Evolutionary conservation across 2,329 filamentous ascomycete genomes (phyloP).

Genomic region (Fusarium albosuccineum): DNA sequence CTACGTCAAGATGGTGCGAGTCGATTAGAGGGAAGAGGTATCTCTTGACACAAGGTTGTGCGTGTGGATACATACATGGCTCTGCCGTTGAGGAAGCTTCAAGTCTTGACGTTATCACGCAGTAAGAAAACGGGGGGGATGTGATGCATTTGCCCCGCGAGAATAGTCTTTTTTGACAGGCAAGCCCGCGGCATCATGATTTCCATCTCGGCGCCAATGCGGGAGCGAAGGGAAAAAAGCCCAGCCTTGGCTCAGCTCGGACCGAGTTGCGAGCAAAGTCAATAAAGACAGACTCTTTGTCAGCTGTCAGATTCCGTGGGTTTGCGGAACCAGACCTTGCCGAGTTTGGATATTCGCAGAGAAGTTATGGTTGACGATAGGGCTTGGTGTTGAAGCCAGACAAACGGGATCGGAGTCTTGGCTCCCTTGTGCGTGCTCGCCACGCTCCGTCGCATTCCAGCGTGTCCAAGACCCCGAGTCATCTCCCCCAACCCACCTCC

Average conservation of each 20-base stretch:
- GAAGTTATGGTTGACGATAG: not conserved
- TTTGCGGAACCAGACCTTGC: not conserved
- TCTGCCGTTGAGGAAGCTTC: not conserved
- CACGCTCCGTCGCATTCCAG: constrained; percentile 39
- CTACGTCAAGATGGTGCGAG: constrained; percentile 17
- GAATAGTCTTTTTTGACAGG: constrained; percentile 16
- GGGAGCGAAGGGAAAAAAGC: not conserved
- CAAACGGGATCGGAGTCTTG: constrained; percentile 14
- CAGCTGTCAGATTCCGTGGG: not conserved
- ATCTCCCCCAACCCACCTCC: constrained; percentile 45
- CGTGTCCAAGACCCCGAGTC: not conserved
- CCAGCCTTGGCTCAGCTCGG: constrained; percentile 21
- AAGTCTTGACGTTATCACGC: constrained; percentile 19
- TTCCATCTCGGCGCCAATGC: constrained; percentile 35
- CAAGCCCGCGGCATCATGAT: constrained; percentile 26
- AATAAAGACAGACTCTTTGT: not conserved
- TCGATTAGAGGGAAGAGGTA: constrained; percentile 25
- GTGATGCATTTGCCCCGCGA: not conserved
- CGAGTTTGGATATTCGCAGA: not conserved
- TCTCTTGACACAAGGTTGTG: not conserved
- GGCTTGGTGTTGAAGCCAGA: too few relatives aligned
- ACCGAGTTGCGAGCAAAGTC: constrained; percentile 19
- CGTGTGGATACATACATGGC: not conserved
- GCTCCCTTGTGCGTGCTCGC: constrained; percentile 20
- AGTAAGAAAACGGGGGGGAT: not conserved